Conservation (phyloP, 164 flowering plant genomes). For the Nymphaea thermarum region DNA sequence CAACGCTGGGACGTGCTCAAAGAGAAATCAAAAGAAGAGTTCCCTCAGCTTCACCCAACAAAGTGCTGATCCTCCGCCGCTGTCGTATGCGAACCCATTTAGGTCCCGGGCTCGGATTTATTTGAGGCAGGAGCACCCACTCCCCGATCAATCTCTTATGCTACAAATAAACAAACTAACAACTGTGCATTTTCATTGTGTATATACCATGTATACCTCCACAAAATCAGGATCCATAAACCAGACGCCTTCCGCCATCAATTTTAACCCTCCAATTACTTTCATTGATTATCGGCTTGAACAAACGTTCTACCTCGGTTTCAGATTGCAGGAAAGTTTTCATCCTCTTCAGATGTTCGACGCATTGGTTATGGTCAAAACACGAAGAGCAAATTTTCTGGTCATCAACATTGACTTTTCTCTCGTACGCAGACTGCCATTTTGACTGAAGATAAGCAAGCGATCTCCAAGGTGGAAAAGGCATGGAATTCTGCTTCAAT, state of each 20-base stretch:
- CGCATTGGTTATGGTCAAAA: constrained; percentile 43
- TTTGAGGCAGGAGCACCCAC: neutral
- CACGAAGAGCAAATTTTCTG: constrained; percentile 1
- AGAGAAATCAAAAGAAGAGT: too few species aligned
- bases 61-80: neutral
- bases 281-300: constrained; percentile 40
- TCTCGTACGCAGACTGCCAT: constrained; percentile 66
- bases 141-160: neutral
- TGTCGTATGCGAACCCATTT: neutral
- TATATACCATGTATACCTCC: neutral
- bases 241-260: constrained; percentile 35
- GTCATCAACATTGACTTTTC: constrained; percentile 24
- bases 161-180: neutral
- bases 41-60: neutral
- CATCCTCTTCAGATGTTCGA: constrained; percentile 47
- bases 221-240: constrained; percentile 1
- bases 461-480: constrained; percentile 95
- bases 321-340: constrained; percentile 48
- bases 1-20: neutral
- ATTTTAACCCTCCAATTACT: constrained; percentile 31
- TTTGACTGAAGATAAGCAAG: constrained; percentile 79
- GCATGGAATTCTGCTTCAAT: constrained; percentile 88
- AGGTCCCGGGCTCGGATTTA: neutral
- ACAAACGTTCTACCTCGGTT: constrained; percentile 34
- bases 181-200: neutral